phyloP scores from a whole-genome alignment of 345 rosid genomes.

The Acer yangbiense region DNA sequence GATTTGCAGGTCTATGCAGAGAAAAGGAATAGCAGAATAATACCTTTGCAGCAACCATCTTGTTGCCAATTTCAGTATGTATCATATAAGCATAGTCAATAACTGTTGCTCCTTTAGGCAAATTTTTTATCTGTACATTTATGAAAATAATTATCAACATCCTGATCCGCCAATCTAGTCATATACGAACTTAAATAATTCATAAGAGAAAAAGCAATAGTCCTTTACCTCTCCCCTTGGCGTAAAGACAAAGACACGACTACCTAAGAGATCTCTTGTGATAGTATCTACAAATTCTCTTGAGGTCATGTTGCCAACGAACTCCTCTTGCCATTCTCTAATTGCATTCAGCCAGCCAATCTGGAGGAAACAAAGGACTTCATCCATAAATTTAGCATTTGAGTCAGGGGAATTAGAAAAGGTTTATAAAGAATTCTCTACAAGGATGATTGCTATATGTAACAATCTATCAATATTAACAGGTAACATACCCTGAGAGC shows the following conservation, averaged over 20 bases:
- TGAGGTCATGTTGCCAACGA: slow-evolving; percentile 99
- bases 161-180: slow-evolving; percentile 5
- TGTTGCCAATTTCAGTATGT: slow-evolving; percentile 96
- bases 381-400: slow-evolving; percentile 33
- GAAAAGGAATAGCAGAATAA: slow-evolving; percentile 16
- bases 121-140: slow-evolving; percentile 75
- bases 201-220: slow-evolving; percentile 14
- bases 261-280: slow-evolving; percentile 90
- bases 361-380: slow-evolving; percentile 46
- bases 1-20: slow-evolving; percentile 5
- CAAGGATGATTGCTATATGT: slow-evolving; percentile 19
- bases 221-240: slow-evolving; percentile 78
- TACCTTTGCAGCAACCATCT: slow-evolving; percentile 98
- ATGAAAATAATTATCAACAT: slow-evolving; percentile 20
- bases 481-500: slow-evolving; percentile 78
- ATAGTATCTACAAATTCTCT: slow-evolving; percentile 97
- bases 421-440: slow-evolving; percentile 9
- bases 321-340: slow-evolving; percentile 99
- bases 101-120: slow-evolving; percentile 92
- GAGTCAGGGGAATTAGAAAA: slow-evolving; percentile 25
- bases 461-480: slow-evolving; percentile 22
- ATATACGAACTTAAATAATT: slow-evolving; percentile 11
- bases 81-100: slow-evolving; percentile 98
- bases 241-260: slow-evolving; percentile 91
- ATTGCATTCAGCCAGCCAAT: slow-evolving; percentile 97